These are phyloP conservation scores for Aspergillus versicolor DNA, from an alignment of 2,329 filamentous ascomycete species.

Conservation along the genomic window DNA sequence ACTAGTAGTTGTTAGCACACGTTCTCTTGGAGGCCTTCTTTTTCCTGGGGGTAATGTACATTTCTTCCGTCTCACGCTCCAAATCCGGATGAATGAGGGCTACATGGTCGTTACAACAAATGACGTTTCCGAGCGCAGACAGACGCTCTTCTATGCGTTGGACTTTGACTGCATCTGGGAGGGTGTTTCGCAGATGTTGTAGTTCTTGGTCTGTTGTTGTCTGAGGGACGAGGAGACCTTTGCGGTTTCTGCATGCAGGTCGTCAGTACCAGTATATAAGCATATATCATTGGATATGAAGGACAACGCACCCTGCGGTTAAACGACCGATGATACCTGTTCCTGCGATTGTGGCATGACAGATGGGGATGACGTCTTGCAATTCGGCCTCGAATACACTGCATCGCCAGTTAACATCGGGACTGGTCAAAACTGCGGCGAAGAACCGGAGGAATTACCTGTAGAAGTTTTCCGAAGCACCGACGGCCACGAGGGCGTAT, in stretches of 20 bases:
- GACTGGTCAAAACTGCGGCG: not conserved
- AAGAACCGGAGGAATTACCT: slow-evolving; percentile 49
- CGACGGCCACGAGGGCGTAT: slow-evolving; percentile 90
- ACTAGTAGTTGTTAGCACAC: slow-evolving; percentile 23
- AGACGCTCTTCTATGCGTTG: slow-evolving; percentile 97
- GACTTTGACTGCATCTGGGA: slow-evolving; percentile 89
- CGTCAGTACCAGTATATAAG: not conserved
- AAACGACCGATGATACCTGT: slow-evolving; percentile 94
- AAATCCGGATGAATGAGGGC: slow-evolving; percentile 94
- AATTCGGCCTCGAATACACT: slow-evolving; percentile 97
- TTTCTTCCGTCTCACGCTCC: slow-evolving; percentile 97
- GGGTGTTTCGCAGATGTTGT: slow-evolving; percentile 91
- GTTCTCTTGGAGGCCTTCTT: not conserved
- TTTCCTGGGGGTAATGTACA: slow-evolving; percentile 42
- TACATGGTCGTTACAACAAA: slow-evolving; percentile 94
- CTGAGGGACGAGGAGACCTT: slow-evolving; percentile 93
- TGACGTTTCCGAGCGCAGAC: slow-evolving; percentile 94
- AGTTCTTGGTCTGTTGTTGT: slow-evolving; percentile 97
- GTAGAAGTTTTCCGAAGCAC: slow-evolving; percentile 98
- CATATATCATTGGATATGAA: not conserved
- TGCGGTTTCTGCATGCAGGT: slow-evolving; percentile 70
- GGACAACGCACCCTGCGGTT: slow-evolving; percentile 73
- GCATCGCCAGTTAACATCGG: slow-evolving; percentile 4
- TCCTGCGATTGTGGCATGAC: slow-evolving; percentile 92
- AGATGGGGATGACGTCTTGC: slow-evolving; percentile 95